phyloP scores from a whole-genome alignment of 192 early-diverging fungal genomes.

The Backusella sp. region DNA sequence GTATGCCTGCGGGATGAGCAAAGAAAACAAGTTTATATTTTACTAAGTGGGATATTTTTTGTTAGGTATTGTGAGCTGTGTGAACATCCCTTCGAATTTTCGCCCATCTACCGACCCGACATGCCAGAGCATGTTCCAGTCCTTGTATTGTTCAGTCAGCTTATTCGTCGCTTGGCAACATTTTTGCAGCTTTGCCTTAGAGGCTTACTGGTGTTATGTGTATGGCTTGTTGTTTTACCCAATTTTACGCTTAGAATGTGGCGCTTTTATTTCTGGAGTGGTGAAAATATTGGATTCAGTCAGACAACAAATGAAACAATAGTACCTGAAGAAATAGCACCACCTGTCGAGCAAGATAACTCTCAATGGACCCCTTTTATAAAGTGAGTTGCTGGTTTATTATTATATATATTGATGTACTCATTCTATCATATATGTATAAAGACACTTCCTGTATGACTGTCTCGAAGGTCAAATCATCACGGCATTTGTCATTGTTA shows the following conservation, averaged over 20 bases:
- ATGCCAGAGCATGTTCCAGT: slow-evolving; percentile 73
- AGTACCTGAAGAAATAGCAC: neutral
- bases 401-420: neutral
- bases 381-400: neutral
- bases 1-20: slow-evolving; percentile 28
- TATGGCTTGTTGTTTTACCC: slow-evolving; percentile 85
- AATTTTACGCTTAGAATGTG: slow-evolving; percentile 81
- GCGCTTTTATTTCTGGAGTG: slow-evolving; percentile 83
- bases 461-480: slow-evolving; percentile 88
- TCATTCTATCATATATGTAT: neutral
- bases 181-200: slow-evolving; percentile 48
- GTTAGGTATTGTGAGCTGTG: slow-evolving; percentile 86
- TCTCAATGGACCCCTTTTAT: slow-evolving; percentile 9
- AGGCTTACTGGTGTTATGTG: slow-evolving; percentile 57
- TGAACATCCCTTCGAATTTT: slow-evolving; percentile 80
- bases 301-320: neutral
- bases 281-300: slow-evolving; percentile 50
- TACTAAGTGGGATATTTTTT: neutral
- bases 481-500: slow-evolving; percentile 67
- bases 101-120: slow-evolving; percentile 70
- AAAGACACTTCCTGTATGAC: slow-evolving; percentile 55
- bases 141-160: slow-evolving; percentile 33
- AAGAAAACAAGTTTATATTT: neutral
- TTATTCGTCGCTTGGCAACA: neutral
- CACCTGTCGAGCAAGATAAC: neutral